phyloP scores from a whole-genome alignment of 1,284 basidiomycete genomes.

The Pisolithus thermaeus region DNA sequence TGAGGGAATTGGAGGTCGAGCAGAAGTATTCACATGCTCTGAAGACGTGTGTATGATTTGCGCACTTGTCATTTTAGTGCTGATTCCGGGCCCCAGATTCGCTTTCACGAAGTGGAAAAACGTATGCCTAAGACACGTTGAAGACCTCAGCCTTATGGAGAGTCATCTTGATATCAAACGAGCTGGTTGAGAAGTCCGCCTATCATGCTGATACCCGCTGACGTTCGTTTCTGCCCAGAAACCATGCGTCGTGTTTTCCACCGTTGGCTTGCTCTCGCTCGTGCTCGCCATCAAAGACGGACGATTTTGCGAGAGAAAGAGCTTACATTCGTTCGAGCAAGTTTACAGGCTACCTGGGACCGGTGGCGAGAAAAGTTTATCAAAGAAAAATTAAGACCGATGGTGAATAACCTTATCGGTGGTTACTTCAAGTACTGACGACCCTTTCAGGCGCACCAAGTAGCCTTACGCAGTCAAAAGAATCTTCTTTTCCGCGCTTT shows the following conservation, averaged over 20 bases:
- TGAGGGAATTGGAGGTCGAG: slow-evolving; percentile 57
- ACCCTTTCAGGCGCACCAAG: slow-evolving; percentile 49
- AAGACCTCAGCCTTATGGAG: slow-evolving; percentile 71
- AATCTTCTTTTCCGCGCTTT: slow-evolving; percentile 62
- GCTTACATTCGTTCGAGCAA: slow-evolving; percentile 48
- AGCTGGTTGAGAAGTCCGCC: slow-evolving; percentile 45
- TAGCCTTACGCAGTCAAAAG: slow-evolving; percentile 51
- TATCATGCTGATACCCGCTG: slow-evolving; percentile 5
- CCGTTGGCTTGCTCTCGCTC: slow-evolving; percentile 60
- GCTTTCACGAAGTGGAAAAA: slow-evolving; percentile 66
- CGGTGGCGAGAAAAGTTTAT: slow-evolving; percentile 68
- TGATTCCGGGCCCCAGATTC: slow-evolving; percentile 31
- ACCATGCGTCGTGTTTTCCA: slow-evolving; percentile 60
- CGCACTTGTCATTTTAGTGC: not conserved
- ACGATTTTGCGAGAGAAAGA: slow-evolving; percentile 54
- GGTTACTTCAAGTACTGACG: slow-evolving; percentile 7
- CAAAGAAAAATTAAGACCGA: slow-evolving; percentile 54
- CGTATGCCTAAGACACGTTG: slow-evolving; percentile 53
- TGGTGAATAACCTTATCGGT: slow-evolving; percentile 39
- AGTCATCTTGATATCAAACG: slow-evolving; percentile 73
- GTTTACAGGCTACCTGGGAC: slow-evolving; percentile 59
- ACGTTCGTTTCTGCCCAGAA: slow-evolving; percentile 37
- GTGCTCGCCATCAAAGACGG: slow-evolving; percentile 52
- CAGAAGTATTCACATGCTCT: slow-evolving; percentile 44
- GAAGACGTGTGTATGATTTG: slow-evolving; percentile 37